Base-by-base conservation (phyloP, 306 rosid genomes). In the Cucumis melo region DNA sequence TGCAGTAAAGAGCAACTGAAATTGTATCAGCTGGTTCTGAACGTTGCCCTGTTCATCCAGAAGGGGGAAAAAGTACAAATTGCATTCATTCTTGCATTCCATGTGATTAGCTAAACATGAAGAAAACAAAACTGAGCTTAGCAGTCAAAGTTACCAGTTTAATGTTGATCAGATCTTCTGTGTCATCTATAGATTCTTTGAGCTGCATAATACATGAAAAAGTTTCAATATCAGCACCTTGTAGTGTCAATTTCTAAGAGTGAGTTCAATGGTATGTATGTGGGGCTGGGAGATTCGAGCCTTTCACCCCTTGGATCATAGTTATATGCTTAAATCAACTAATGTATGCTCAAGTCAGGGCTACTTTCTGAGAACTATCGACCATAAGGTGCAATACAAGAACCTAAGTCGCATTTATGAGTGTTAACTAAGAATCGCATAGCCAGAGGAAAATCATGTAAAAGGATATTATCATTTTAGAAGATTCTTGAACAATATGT, bases 21-120 rank as follows among this genome's bases (percentile, higher is more conserved):
- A 91, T 78, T 90, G 90, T 84, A 94, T 94, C 56, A 94, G 91
- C 58, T 82, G 97, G 88, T 94, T 94, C 87, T 94, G 98, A 83
- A 90, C 93, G 80, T 87, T 94, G 41, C 93, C 97, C 98, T 94
- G 92, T 74, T 81, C 78, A 48, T 42, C 80, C 64, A 81, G 34
- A 84, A 73, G 12, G 75, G 53, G 58, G 41, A 59, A 65, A 61
- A 55, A 48, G 8, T 5, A 38, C 39, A 44, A 20, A 71, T 27
- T 36, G 59, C 36, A 59, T 42, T 63, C 19, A 76, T 55, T 63
- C n/a, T 66, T 77, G 73, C 63, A 75, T 76, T 83, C 65, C 61
- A 83, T 64, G 7, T 16, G 13, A 83, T 78, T 70, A 46, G 61
- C 24, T 20, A 75, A 80, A 70, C 62, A 48, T 68, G 70, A 64